Percentiles rank a stretch among this genome's conserved stretches.
phyloP scores from a whole-genome alignment of 768 basidiomycete species.

The Macrolepiota dolichaula region DNA sequence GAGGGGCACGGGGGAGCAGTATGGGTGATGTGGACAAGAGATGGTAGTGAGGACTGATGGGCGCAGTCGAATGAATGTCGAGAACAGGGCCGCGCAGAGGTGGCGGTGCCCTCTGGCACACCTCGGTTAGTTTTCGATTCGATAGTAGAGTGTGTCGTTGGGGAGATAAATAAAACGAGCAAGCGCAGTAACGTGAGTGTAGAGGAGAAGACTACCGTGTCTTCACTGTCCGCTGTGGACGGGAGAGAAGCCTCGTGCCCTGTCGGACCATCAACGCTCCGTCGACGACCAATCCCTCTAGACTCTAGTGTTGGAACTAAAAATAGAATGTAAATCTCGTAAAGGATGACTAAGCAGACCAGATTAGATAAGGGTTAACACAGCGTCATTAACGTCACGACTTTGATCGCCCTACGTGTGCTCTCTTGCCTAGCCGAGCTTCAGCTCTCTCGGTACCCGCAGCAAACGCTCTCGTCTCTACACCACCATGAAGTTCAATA shows the following conservation, averaged over 20 bases:
- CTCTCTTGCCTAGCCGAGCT: not conserved
- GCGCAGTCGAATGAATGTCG: not conserved
- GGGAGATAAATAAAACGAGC: not conserved
- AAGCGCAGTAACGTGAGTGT: too few relatives aligned
- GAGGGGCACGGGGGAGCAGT: not conserved
- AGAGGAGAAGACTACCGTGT: not conserved
- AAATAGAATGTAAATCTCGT: not conserved
- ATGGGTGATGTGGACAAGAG: not conserved
- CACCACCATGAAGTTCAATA: slow-evolving; percentile 42
- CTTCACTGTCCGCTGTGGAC: not conserved
- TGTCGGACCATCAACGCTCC: not conserved
- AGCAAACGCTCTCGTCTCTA: slow-evolving; percentile 1
- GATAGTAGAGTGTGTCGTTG: not conserved
- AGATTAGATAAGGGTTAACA: slow-evolving; percentile 9
- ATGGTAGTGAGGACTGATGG: not conserved
- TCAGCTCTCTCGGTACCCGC: not conserved
- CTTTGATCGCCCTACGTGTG: not conserved
- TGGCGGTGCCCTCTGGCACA: not conserved
- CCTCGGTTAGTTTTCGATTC: not conserved
- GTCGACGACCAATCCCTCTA: slow-evolving; percentile 3
- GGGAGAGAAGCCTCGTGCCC: not conserved
- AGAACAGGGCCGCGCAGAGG: not conserved
- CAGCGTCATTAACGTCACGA: not conserved
- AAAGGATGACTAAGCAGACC: not conserved
- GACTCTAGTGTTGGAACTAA: not conserved